A percentile compares a stretch with the other conserved stretches of the same genome.
Evolutionary conservation across 352 stramenopile species (phyloP).

Genomic region (Globisporangium abappressorium): DNA sequence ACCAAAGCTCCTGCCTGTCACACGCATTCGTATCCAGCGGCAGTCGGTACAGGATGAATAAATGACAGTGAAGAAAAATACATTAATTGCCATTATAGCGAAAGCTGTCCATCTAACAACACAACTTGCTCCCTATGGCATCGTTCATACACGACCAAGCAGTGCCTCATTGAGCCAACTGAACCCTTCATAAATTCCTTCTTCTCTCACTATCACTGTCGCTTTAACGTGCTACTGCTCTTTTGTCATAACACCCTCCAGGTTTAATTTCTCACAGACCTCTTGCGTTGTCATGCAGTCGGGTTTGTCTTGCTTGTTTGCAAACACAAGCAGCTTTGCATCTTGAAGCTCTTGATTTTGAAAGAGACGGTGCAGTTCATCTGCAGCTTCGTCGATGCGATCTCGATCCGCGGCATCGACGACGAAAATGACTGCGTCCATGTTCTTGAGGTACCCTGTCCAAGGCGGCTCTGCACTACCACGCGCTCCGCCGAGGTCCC

Average conservation of each 20-base stretch:
- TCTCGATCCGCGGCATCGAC: neutral
- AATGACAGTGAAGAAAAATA: no score
- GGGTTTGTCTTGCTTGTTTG: constrained; percentile 30
- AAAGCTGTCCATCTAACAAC: no score
- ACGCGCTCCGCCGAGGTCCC: no score
- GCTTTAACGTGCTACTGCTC: neutral
- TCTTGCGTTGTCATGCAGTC: neutral
- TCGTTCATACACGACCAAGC: no score
- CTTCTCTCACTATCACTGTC: neutral
- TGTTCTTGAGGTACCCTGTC: neutral
- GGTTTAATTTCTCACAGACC: neutral
- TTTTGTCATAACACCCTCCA: neutral
- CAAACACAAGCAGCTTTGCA: neutral
- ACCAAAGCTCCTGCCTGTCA: no score
- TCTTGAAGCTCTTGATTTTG: neutral
- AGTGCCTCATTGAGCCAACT: neutral
- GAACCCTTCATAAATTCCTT: neutral
- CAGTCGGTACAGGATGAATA: no score
- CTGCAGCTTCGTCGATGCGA: neutral
- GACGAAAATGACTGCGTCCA: neutral
- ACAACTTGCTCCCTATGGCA: no score
- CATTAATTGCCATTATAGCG: no score
- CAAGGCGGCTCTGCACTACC: no score
- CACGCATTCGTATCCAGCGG: no score
- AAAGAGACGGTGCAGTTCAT: neutral